These are phyloP conservation scores for Cladosporium cucumerinum DNA, from an alignment of 2,329 filamentous ascomycete genomes.

Conservation along the genomic window DNA sequence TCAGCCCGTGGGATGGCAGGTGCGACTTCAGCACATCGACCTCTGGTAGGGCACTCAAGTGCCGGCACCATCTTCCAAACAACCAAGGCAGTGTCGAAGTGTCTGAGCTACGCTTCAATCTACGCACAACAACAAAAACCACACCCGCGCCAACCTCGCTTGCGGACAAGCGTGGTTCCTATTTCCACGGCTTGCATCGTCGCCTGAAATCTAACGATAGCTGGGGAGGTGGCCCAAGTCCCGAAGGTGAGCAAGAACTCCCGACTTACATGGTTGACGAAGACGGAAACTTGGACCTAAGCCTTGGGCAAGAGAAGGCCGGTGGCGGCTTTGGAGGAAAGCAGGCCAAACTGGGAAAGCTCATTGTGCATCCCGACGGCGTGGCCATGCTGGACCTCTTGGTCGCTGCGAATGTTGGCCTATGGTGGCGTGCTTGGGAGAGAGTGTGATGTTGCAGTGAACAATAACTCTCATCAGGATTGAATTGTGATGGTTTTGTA, in stretches of 20 bases:
- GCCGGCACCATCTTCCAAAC: conserved; percentile 30
- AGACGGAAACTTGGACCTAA: conserved; percentile 61
- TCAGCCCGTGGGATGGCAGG: conserved; percentile 79
- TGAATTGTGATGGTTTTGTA: not conserved
- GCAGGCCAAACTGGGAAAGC: conserved; percentile 86
- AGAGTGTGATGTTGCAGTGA: conserved; percentile 18
- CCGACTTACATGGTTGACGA: conserved; percentile 27
- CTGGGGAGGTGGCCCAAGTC: conserved; percentile 13
- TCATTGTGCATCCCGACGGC: conserved; percentile 85
- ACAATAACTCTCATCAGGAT: not conserved
- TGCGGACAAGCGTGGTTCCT: conserved; percentile 28
- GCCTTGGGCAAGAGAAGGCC: conserved; percentile 75
- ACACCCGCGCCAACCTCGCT: conserved; percentile 25
- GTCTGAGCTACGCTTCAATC: conserved; percentile 87
- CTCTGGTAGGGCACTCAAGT: conserved; percentile 57
- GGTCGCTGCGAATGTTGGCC: conserved; percentile 83
- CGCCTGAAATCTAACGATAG: conserved; percentile 12
- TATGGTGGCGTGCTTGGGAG: conserved; percentile 92
- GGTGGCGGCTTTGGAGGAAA: conserved; percentile 83
- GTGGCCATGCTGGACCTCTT: conserved; percentile 93
- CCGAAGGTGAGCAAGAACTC: conserved; percentile 8
- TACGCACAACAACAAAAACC: conserved; percentile 56
- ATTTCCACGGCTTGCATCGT: conserved; percentile 14
- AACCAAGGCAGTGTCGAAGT: conserved; percentile 49
- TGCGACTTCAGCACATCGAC: conserved; percentile 82